Evolutionary conservation across 2,329 filamentous ascomycete genomes (phyloP).

Genomic region (Aspergillus pseudoglaucus): DNA sequence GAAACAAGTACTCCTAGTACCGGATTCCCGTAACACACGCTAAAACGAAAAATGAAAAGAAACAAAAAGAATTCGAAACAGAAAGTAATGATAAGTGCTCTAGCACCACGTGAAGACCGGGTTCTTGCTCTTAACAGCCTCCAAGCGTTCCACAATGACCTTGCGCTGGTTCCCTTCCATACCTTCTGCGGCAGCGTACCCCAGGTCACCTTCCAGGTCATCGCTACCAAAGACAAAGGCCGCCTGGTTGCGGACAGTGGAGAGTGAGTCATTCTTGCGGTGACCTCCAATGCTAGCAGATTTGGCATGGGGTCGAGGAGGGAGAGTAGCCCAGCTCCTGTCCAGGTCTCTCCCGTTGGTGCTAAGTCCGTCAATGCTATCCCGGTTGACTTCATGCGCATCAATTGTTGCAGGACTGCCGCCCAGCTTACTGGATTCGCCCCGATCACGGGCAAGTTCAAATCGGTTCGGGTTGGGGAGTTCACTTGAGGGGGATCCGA

Average conservation of each 20-base stretch:
- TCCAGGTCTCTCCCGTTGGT: slow-evolving; percentile 28
- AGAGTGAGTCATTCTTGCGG: slow-evolving; percentile 35
- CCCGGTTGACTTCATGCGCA: slow-evolving; percentile 21
- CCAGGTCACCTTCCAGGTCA: slow-evolving; percentile 83
- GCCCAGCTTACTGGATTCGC: slow-evolving; percentile 22
- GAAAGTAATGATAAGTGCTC: slow-evolving; percentile 9
- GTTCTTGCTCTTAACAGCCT: slow-evolving; percentile 91
- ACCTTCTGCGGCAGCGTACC: slow-evolving; percentile 87
- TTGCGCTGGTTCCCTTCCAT: slow-evolving; percentile 87
- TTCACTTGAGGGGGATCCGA: slow-evolving; percentile 51
- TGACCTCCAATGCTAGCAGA: slow-evolving; percentile 17
- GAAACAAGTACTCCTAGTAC: slow-evolving; percentile 15
- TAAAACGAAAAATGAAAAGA: slow-evolving; percentile 5
- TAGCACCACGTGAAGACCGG: slow-evolving; percentile 98
- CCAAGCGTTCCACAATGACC: slow-evolving; percentile 92
- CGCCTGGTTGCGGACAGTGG: slow-evolving; percentile 25
- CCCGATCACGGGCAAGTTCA: slow-evolving; percentile 51
- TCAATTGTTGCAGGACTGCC: slow-evolving; percentile 31
- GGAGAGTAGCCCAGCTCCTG: slow-evolving; percentile 31
- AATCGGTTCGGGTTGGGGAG: slow-evolving; percentile 72
- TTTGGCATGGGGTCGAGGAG: slow-evolving; percentile 26
- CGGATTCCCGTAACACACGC: slow-evolving; percentile 20
- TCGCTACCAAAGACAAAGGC: slow-evolving; percentile 56
- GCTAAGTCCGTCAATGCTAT: slow-evolving; percentile 23
- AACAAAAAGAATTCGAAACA: not conserved